phyloP scores from a whole-genome alignment of 2,329 filamentous ascomycete species.

The Diaporthe australafricana region DNA sequence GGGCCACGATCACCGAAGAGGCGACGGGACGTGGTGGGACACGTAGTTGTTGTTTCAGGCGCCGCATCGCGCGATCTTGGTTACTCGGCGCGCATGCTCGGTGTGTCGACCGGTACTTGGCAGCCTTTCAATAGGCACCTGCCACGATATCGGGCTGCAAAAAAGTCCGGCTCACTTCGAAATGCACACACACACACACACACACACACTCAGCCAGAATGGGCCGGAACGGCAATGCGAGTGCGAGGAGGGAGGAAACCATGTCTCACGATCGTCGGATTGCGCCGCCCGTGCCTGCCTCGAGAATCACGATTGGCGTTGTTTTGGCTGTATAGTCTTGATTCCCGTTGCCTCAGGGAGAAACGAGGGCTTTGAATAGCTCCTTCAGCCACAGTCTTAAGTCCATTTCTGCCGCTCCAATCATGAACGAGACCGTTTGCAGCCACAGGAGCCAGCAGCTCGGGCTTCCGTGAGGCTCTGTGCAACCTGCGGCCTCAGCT shows the following conservation, averaged over 20 bases:
- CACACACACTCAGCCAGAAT: neutral
- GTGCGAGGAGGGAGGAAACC: neutral
- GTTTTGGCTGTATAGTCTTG: neutral
- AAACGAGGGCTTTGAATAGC: no score
- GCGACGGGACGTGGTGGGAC: neutral
- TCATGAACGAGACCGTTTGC: slow-evolving; percentile 4
- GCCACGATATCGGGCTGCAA: neutral
- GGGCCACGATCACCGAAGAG: neutral
- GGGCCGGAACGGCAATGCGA: neutral
- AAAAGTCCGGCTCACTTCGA: neutral
- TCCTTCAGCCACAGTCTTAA: neutral
- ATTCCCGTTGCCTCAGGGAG: no score
- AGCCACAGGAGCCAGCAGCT: slow-evolving; percentile 19
- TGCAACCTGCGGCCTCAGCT: neutral
- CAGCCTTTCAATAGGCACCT: neutral
- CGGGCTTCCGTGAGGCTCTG: slow-evolving; percentile 14
- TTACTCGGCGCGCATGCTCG: slow-evolving; percentile 10
- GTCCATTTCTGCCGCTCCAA: slow-evolving; percentile 12
- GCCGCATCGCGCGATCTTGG: neutral
- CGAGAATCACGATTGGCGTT: neutral
- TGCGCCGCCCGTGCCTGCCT: neutral
- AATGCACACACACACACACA: neutral
- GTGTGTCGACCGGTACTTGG: slow-evolving; percentile 13
- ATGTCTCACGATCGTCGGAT: neutral
- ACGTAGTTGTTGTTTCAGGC: slow-evolving; percentile 25